phyloP scores from a whole-genome alignment of 2,329 filamentous ascomycete species.

The Calonectria crousiana region DNA sequence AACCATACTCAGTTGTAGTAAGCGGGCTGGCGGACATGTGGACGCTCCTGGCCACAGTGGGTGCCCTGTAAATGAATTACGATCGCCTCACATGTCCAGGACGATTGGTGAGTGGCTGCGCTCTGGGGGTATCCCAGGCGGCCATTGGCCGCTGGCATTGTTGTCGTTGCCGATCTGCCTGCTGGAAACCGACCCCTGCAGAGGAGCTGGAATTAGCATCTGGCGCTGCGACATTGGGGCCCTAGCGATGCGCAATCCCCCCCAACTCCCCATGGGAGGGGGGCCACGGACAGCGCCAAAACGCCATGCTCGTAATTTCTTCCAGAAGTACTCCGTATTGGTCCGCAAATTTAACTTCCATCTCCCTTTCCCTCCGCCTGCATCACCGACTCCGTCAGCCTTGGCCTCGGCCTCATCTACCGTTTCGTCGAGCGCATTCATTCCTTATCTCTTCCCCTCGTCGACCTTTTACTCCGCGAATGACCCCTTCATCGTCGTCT shows the following conservation, averaged over 20 bases:
- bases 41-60: not conserved
- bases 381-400: slow-evolving; percentile 1
- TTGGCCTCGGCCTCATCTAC: slow-evolving; percentile 5
- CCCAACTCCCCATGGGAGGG: not conserved
- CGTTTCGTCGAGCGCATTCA: not conserved
- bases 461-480: not conserved
- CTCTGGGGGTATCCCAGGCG: not conserved
- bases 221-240: not conserved
- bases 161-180: not conserved
- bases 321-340: slow-evolving; percentile 11
- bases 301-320: slow-evolving; percentile 21
- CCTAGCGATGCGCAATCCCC: not conserved
- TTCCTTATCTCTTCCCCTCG: not conserved
- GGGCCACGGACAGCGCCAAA: slow-evolving; percentile 15
- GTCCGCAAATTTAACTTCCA: slow-evolving; percentile 25
- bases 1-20: not conserved
- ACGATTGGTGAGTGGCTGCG: not conserved
- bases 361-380: slow-evolving; percentile 17
- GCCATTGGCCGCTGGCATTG: not conserved
- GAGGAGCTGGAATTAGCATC: slow-evolving; percentile 1
- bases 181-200: not conserved
- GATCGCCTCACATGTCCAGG: not conserved
- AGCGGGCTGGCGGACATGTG: not conserved
- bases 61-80: not conserved
- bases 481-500: not conserved